Evolutionary conservation across 371 early-diverging fungal genomes (phyloP), one percentile per base, ranked within the genome.

Genomic region (Basidiobolus meristosporus): DNA sequence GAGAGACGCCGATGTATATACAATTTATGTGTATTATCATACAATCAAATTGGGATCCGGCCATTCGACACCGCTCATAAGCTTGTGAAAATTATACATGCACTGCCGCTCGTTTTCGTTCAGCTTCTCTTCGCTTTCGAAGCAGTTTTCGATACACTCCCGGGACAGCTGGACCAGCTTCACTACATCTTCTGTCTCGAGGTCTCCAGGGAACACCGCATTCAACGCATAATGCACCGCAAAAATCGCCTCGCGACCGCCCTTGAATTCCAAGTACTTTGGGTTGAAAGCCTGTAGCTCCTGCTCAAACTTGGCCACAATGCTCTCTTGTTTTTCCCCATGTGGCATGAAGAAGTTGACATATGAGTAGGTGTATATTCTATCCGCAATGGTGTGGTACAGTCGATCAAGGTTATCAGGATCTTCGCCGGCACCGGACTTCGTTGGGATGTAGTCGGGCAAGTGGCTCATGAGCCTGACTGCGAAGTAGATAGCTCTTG

Each of bases 11-110:
- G n/a, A n/a, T 26, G 26, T 26, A 26, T 26, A 26, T 26, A 26
- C 26, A 26, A 9, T 26, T 26, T 26, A 26, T 3, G 26, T 26
- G 26, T 26, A 26, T 26, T 26, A 26, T 26, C 26, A 26, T 26
- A 26, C 26, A 5, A 26, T 26, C 26, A 26, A 9, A 31, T 45
- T 7, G 7, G 20, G 12, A 20, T 32, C 7, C 7, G 41, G 32
- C 57, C 58, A 36, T 44, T 46, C 23, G 53, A 45, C 11, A 52
- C 61, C 39, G 51, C 58, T 28, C 62, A 51, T 46, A 42, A 63
- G 40, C 6, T 55, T 53, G 48, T 65, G 64, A 47, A 60, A 62
- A 17, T 58, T 43, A 42, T 65, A 64, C 65, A 68, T 64, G 15
- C 65, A 61, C 41, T 60, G 59, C 21, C 60, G 50, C 45, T 67